Conservation (phyloP, 495 filamentous ascomycete species). For the Penicillium goetzii region DNA sequence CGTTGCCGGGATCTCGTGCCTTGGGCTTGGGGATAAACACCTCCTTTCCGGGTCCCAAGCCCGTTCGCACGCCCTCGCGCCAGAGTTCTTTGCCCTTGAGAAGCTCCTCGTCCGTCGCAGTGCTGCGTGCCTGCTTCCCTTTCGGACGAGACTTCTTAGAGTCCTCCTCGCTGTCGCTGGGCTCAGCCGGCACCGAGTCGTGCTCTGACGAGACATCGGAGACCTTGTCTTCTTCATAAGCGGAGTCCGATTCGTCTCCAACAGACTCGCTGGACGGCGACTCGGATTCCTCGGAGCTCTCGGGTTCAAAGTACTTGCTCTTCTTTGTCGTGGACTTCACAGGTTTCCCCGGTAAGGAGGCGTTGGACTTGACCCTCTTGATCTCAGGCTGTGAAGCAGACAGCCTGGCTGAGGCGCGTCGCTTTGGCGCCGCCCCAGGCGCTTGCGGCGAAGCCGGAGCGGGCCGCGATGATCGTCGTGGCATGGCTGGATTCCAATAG, state of each 20-base stretch:
- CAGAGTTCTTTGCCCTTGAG: constrained; percentile 57
- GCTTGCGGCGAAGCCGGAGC: constrained; percentile 41
- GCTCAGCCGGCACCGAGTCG: constrained; percentile 28
- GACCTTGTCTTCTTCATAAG: constrained; percentile 33
- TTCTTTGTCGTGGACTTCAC: constrained; percentile 56
- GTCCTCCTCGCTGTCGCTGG: constrained; percentile 28
- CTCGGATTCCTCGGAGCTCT: constrained; percentile 29
- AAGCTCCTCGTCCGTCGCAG: constrained; percentile 13
- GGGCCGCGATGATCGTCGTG: constrained; percentile 49
- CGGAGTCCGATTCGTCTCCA: constrained; percentile 33
- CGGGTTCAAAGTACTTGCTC: constrained; percentile 59
- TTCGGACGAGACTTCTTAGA: constrained; percentile 23
- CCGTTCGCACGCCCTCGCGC: constrained; percentile 59
- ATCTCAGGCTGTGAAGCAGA: constrained; percentile 38
- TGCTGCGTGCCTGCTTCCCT: constrained; percentile 18
- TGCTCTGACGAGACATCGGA: constrained; percentile 20
- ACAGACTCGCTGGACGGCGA: constrained; percentile 29
- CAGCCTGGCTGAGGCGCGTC: constrained; percentile 43
- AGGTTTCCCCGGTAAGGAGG: constrained; percentile 26
- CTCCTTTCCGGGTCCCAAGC: constrained; percentile 63
- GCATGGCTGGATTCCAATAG: constrained; percentile 28
- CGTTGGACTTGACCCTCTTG: constrained; percentile 52
- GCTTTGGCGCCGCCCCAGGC: constrained; percentile 44
- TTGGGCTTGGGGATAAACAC: constrained; percentile 72
- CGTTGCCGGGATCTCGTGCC: constrained; percentile 65